These are phyloP conservation scores for Basidiobolus heterosporus DNA, from an alignment of 371 early-diverging fungal species.

Conservation along the genomic window DNA sequence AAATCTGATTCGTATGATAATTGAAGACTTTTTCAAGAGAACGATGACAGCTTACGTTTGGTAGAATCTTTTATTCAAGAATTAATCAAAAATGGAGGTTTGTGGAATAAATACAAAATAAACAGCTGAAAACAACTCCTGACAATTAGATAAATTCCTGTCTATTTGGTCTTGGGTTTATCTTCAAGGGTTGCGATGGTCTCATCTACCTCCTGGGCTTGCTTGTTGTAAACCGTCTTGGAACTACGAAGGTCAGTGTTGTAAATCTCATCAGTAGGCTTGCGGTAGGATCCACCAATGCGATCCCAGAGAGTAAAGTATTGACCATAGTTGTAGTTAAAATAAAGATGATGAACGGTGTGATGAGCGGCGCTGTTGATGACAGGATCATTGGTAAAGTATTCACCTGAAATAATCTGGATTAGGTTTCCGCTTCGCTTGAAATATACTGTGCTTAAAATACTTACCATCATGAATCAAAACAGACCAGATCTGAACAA, in stretches of 20 bases:
- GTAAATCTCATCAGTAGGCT: conserved; percentile 50
- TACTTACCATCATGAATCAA: conserved; percentile 82
- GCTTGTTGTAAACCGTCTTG: conserved; percentile 40
- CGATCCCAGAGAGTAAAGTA: conserved; percentile 83
- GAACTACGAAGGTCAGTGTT: conserved; percentile 38
- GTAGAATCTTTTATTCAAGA: too few species aligned
- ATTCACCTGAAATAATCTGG: conserved; percentile 1
- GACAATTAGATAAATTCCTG: too few species aligned
- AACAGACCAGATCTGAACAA: conserved; percentile 89
- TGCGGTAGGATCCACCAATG: conserved; percentile 50
- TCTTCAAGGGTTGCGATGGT: neutral
- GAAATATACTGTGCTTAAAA: conserved; percentile 9
- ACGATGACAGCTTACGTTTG: too few species aligned
- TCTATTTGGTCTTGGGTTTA: neutral
- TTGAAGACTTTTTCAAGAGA: too few species aligned
- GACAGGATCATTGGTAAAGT: conserved; percentile 6
- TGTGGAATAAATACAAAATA: too few species aligned
- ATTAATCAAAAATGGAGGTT: too few species aligned
- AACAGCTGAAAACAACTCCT: too few species aligned
- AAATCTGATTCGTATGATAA: too few species aligned
- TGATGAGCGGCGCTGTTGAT: conserved; percentile 85
- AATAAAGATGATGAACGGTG: conserved; percentile 88
- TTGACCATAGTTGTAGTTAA: conserved; percentile 96
- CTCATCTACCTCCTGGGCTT: conserved; percentile 41
- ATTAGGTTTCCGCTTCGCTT: neutral